phyloP scores from a whole-genome alignment of 805 yeast species.

The Candida suzukii region DNA sequence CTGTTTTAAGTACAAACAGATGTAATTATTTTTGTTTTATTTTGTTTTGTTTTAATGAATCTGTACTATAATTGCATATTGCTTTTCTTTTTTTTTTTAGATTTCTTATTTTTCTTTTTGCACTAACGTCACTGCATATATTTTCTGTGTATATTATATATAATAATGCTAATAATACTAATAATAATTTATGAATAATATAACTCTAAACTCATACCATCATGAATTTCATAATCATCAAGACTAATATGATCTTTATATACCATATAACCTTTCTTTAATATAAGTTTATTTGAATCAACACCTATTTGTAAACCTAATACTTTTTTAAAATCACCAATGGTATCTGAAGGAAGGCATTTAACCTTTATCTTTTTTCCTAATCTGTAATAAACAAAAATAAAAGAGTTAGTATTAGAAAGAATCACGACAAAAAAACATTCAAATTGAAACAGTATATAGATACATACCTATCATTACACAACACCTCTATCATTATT shows the following conservation, averaged over 20 bases:
- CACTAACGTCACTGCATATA: background rate
- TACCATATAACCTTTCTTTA: conserved; percentile 80
- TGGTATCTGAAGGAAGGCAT: conserved; percentile 75
- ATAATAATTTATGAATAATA: conserved; percentile 46
- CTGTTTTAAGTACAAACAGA: too few species aligned
- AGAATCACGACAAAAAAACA: background rate
- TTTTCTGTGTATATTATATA: too few species aligned
- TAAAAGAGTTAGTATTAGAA: background rate
- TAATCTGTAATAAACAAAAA: conserved; percentile 38
- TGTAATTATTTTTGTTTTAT: too few species aligned
- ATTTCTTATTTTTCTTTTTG: too few species aligned
- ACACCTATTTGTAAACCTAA: conserved; percentile 81
- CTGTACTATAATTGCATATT: background rate
- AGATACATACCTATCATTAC: conserved; percentile 53
- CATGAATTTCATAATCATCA: conserved; percentile 92
- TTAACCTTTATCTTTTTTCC: conserved; percentile 87
- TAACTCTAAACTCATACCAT: conserved; percentile 81
- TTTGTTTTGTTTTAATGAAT: too few species aligned
- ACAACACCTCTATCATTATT: conserved; percentile 61
- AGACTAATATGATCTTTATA: conserved; percentile 85
- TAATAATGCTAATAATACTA: too few species aligned
- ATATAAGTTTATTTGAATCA: conserved; percentile 51
- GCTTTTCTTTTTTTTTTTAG: too few species aligned
- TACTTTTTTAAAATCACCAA: conserved; percentile 86
- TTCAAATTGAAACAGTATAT: background rate